phyloP scores from a whole-genome alignment of 2,329 filamentous ascomycete genomes.

The Alternaria panax region DNA sequence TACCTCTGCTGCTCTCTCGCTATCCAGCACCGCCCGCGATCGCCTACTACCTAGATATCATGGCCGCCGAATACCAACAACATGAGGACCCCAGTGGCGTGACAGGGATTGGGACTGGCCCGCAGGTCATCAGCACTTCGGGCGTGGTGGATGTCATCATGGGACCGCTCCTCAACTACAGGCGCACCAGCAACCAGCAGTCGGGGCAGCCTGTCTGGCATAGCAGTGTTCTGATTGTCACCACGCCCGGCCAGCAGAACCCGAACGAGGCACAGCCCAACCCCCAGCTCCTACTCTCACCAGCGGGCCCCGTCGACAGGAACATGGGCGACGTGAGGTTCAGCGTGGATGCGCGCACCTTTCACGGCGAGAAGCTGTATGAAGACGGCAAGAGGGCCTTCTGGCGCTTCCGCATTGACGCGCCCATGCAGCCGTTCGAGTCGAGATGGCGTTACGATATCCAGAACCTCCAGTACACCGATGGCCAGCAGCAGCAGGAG shows the following conservation, averaged over 20 bases:
- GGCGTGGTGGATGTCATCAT: constrained; percentile 65
- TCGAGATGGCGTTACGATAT: constrained; percentile 81
- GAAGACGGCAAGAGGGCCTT: constrained; percentile 66
- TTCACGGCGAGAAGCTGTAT: constrained; percentile 64
- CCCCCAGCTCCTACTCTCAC: constrained; percentile 66
- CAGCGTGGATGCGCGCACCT: constrained; percentile 39
- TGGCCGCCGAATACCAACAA: constrained; percentile 9
- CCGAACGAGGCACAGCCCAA: constrained; percentile 40
- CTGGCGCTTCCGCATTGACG: constrained; percentile 65
- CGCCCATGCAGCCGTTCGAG: constrained; percentile 75
- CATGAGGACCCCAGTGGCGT: constrained; percentile 35
- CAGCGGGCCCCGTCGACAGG: constrained; percentile 53
- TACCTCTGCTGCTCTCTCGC: background rate
- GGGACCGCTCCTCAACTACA: constrained; percentile 80
- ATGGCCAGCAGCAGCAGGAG: constrained; percentile 49
- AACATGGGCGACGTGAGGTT: constrained; percentile 33
- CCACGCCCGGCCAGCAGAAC: constrained; percentile 69
- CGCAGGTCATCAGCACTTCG: constrained; percentile 53
- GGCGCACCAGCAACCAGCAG: constrained; percentile 69
- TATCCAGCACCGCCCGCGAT: constrained; percentile 1
- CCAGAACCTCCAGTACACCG: constrained; percentile 68
- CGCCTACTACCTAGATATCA: background rate
- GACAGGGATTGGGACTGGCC: constrained; percentile 52
- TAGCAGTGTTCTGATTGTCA: constrained; percentile 86
- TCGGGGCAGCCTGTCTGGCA: constrained; percentile 68